phyloP scores from a whole-genome alignment of 257 asterid species.

The Ballota nigra region DNA sequence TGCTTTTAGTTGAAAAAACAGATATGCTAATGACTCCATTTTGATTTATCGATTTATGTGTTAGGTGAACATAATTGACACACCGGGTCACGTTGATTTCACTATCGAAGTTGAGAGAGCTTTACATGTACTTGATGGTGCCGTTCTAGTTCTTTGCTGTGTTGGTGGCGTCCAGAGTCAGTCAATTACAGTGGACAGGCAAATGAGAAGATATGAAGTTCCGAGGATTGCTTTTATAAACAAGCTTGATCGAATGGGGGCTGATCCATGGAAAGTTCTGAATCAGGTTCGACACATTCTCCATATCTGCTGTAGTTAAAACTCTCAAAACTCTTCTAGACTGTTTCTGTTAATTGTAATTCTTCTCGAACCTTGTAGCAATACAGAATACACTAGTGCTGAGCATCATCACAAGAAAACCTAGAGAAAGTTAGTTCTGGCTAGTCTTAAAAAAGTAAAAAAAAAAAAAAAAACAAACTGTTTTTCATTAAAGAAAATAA shows the following conservation, averaged over 20 bases:
- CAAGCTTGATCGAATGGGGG: slow-evolving; percentile 98
- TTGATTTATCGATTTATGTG: slow-evolving; percentile 18
- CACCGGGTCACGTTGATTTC: slow-evolving; percentile 98
- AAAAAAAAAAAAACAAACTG: too few species aligned
- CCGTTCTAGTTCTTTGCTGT: slow-evolving; percentile 91
- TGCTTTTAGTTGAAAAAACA: not conserved
- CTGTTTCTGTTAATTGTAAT: too few species aligned
- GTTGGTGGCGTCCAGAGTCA: slow-evolving; percentile 99
- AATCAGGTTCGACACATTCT: slow-evolving; percentile 62
- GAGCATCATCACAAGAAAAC: too few species aligned
- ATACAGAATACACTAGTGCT: too few species aligned
- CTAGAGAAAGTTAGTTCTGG: not conserved
- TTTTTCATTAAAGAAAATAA: too few species aligned
- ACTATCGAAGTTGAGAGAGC: slow-evolving; percentile 99
- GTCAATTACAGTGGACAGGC: slow-evolving; percentile 97
- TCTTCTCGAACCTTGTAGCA: too few species aligned
- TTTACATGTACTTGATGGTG: slow-evolving; percentile 97
- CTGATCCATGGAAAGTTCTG: slow-evolving; percentile 97
- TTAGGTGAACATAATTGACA: slow-evolving; percentile 95
- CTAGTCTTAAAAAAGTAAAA: too few species aligned
- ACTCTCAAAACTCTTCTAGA: not conserved
- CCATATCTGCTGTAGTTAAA: not conserved
- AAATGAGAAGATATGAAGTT: slow-evolving; percentile 98
- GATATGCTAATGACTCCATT: not conserved
- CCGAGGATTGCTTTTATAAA: slow-evolving; percentile 95